These are phyloP conservation scores for Lycium ferocissimum DNA, from an alignment of 257 asterid genomes.

Conservation along the genomic window DNA sequence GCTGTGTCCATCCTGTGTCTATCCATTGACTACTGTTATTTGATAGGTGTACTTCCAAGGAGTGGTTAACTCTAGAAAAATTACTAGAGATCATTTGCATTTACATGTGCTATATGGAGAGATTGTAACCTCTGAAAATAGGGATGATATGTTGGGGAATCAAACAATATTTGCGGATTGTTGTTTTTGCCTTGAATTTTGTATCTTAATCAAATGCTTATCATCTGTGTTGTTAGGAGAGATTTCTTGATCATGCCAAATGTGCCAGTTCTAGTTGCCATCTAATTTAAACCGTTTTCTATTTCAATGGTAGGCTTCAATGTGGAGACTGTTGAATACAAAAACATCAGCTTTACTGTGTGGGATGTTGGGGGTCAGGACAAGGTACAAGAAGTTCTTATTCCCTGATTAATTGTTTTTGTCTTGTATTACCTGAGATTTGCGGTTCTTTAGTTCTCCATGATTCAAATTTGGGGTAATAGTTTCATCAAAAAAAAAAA, in stretches of 20 bases:
- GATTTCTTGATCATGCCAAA: neutral
- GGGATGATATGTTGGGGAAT: neutral
- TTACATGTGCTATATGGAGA: neutral
- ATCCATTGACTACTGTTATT: neutral
- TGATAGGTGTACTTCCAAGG: neutral
- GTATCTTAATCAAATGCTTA: neutral
- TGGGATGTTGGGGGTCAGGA: constrained; percentile 44
- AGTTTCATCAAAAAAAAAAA: no score
- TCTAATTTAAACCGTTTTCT: neutral
- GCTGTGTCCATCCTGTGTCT: neutral
- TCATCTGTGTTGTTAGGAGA: constrained; percentile 10
- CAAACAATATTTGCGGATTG: neutral
- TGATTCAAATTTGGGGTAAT: neutral
- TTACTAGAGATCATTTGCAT: neutral
- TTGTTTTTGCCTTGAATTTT: neutral
- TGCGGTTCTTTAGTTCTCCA: neutral
- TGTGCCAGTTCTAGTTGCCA: neutral
- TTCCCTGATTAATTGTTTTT: neutral
- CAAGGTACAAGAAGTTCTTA: constrained; percentile 30
- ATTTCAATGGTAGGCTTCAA: constrained; percentile 31
- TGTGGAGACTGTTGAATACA: constrained; percentile 42
- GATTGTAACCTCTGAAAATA: neutral
- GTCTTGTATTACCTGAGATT: neutral
- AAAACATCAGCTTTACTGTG: constrained; percentile 39
- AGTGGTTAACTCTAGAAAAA: neutral